Conservation (phyloP, 768 basidiomycete genomes). For the Leccinum subgranulosum region DNA sequence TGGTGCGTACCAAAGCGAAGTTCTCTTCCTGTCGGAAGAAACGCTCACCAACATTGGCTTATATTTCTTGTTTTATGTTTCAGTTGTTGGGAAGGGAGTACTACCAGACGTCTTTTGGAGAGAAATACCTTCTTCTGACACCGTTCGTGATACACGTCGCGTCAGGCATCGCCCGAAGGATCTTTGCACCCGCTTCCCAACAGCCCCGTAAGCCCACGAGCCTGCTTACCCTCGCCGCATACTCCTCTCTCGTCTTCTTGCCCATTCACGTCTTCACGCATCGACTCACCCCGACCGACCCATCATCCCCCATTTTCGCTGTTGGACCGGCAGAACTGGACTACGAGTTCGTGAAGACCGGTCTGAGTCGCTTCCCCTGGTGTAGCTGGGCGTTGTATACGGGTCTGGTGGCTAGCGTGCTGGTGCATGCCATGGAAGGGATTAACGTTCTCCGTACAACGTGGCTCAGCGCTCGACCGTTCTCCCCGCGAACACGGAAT, state of each 20-base stretch:
- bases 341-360: slow-evolving; percentile 80
- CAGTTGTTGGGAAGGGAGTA: slow-evolving; percentile 83
- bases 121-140: slow-evolving; percentile 62
- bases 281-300: slow-evolving; percentile 50
- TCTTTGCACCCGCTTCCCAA: slow-evolving; percentile 40
- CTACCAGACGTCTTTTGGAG: slow-evolving; percentile 71
- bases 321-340: slow-evolving; percentile 56
- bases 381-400: slow-evolving; percentile 61
- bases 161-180: slow-evolving; percentile 56
- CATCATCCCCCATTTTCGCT: slow-evolving; percentile 32
- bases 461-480: slow-evolving; percentile 29
- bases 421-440: slow-evolving; percentile 66
- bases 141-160: slow-evolving; percentile 67
- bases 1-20: slow-evolving; percentile 48
- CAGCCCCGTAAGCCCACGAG: slow-evolving; percentile 37
- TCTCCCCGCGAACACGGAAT: slow-evolving; percentile 21
- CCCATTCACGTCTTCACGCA: slow-evolving; percentile 71
- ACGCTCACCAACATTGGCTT: not conserved
- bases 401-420: slow-evolving; percentile 53
- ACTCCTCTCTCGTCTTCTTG: slow-evolving; percentile 55
- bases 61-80: not conserved
- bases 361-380: slow-evolving; percentile 58
- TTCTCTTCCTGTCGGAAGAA: not conserved
- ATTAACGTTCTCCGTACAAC: slow-evolving; percentile 48
- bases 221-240: slow-evolving; percentile 59